Conservation (phyloP, 257 asterid genomes). For the Capsicum pubescens region DNA sequence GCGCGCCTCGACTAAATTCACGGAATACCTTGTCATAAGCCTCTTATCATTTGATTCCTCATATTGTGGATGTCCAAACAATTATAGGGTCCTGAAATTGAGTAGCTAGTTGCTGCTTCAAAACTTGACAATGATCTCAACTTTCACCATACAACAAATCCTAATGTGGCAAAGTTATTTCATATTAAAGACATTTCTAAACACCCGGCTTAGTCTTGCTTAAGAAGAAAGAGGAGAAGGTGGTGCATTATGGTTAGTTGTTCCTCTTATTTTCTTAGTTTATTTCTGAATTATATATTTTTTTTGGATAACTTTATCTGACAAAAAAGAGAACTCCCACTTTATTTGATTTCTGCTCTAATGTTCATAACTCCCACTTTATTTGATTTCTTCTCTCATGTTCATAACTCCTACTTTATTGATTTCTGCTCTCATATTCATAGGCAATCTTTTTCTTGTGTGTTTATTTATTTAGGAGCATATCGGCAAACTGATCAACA, state of each 20-base stretch:
- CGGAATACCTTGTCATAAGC: too few species aligned
- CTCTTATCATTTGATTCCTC: conserved; percentile 7
- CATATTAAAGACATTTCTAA: conserved; percentile 58
- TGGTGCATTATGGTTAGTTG: conserved; percentile 63
- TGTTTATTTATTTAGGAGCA: too few species aligned
- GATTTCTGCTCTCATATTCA: too few species aligned
- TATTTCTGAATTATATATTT: background rate
- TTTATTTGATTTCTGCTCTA: too few species aligned
- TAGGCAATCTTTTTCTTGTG: too few species aligned
- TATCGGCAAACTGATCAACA: too few species aligned
- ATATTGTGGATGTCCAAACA: background rate
- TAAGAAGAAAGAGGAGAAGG: conserved; percentile 75
- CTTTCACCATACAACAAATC: conserved; percentile 69
- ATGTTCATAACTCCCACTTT: too few species aligned
- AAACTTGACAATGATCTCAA: conserved; percentile 74
- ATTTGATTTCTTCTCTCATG: too few species aligned
- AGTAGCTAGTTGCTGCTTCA: conserved; percentile 85
- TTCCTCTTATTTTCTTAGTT: background rate
- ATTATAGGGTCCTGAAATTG: conserved; percentile 71
- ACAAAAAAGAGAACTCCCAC: background rate
- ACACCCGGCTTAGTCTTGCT: conserved; percentile 73
- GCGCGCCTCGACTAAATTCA: too few species aligned
- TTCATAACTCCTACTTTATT: too few species aligned
- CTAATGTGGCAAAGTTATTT: conserved; percentile 80
- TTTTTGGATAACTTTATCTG: background rate